A percentile compares a stretch with the other conserved stretches of the same genome.
Evolutionary conservation across 164 flowering plant species (phyloP).

Genomic region (Protea cynaroides): DNA sequence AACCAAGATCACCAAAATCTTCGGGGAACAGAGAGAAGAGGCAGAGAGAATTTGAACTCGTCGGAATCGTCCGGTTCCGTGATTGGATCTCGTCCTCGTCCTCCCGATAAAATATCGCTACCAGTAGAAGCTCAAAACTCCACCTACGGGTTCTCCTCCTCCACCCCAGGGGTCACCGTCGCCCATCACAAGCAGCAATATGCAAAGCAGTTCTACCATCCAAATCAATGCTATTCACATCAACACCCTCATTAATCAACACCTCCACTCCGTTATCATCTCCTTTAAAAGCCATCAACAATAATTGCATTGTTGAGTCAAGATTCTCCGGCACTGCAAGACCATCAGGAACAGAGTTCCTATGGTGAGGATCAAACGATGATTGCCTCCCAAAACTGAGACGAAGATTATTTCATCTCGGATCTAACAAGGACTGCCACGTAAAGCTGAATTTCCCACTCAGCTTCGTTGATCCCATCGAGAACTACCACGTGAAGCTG

Average conservation of each 20-base stretch:
- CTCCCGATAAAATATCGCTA: no score
- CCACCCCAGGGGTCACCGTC: no score
- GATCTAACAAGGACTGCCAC: conserved; percentile 72
- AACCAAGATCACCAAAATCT: no score
- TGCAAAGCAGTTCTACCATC: conserved; percentile 95
- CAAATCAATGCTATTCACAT: conserved; percentile 88
- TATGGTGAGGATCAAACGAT: no score
- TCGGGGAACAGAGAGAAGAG: no score
- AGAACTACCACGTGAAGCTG: conserved; percentile 86
- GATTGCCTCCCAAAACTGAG: conserved; percentile 90
- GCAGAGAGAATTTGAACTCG: no score
- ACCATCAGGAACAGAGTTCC: no score
- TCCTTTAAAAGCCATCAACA: conserved; percentile 75
- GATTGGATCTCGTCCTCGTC: no score
- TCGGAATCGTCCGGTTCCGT: no score
- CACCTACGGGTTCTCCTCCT: no score
- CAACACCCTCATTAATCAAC: conserved; percentile 64
- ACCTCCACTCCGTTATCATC: conserved; percentile 72
- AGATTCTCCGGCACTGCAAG: no score
- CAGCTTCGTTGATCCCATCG: conserved; percentile 63
- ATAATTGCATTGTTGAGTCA: conserved; percentile 80
- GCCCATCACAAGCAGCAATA: conserved; percentile 93
- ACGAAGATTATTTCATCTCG: conserved; percentile 44
- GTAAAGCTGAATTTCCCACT: conserved; percentile 41
- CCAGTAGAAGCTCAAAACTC: no score